phyloP scores from a whole-genome alignment of 495 filamentous ascomycete genomes.

The Penicillium silybi region DNA sequence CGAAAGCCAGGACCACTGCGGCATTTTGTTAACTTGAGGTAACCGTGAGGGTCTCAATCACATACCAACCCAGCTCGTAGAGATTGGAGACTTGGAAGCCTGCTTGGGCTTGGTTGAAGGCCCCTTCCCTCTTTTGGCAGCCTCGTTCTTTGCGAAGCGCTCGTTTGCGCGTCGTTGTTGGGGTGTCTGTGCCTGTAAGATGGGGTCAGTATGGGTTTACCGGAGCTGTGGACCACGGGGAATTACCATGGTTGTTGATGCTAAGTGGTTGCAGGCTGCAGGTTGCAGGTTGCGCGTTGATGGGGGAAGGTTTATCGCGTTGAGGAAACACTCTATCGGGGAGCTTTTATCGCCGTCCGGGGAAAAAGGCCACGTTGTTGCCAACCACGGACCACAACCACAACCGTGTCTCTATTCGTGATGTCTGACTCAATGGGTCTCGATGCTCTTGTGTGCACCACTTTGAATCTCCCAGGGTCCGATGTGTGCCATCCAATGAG shows the following conservation, averaged over 20 bases:
- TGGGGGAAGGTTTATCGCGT: not conserved
- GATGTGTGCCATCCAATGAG: not conserved
- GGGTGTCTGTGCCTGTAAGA: slow-evolving; percentile 80
- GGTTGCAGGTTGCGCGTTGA: no score
- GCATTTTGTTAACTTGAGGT: not conserved
- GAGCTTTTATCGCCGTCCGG: not conserved
- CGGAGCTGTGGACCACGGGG: not conserved
- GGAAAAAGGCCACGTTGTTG: not conserved
- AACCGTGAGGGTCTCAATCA: slow-evolving; percentile 7
- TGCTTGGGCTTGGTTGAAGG: slow-evolving; percentile 64
- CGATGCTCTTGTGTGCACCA: not conserved
- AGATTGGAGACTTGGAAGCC: slow-evolving; percentile 73
- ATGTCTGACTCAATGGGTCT: not conserved
- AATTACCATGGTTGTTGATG: not conserved
- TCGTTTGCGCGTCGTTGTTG: slow-evolving; percentile 87
- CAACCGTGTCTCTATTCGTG: not conserved
- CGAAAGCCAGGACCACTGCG: slow-evolving; percentile 20
- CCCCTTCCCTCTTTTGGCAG: slow-evolving; percentile 78
- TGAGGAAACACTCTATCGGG: not conserved
- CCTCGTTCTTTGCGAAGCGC: slow-evolving; percentile 75
- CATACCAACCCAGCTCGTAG: slow-evolving; percentile 79
- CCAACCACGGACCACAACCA: not conserved
- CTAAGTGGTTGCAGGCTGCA: not conserved
- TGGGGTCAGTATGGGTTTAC: not conserved
- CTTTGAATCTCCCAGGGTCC: not conserved